A percentile compares a stretch with the other conserved stretches of the same genome.
phyloP scores from a whole-genome alignment of 2,329 filamentous ascomycete species.

The Aspergillus terreus region DNA sequence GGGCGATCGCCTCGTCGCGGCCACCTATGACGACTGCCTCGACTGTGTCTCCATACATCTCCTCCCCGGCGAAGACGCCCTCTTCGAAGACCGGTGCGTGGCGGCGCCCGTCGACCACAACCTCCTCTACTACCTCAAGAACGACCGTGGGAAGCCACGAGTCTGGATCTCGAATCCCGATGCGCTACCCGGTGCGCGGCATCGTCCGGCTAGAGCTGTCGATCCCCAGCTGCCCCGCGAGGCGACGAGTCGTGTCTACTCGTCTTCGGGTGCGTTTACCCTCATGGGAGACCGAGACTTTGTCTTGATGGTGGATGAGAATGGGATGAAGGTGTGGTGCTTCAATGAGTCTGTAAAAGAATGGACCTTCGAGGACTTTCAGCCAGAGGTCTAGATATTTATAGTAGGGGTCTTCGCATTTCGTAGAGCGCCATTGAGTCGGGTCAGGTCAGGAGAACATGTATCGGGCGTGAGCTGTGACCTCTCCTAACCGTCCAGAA shows the following conservation, averaged over 20 bases:
- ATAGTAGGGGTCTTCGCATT: too few relatives aligned
- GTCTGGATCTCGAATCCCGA: slow-evolving; percentile 17
- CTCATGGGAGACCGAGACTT: slow-evolving; percentile 18
- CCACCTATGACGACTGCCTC: slow-evolving; percentile 8
- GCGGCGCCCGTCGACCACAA: slow-evolving; percentile 7
- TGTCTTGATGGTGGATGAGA: slow-evolving; percentile 13
- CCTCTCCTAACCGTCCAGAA: too few relatives aligned
- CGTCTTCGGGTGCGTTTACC: slow-evolving; percentile 1
- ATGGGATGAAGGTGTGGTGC: slow-evolving; percentile 19
- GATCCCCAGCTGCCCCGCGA: slow-evolving; percentile 10
- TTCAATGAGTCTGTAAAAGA: slow-evolving; percentile 18
- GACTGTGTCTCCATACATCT: slow-evolving; percentile 12
- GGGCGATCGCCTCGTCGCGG: slow-evolving; percentile 1
- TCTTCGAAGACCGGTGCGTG: slow-evolving; percentile 7
- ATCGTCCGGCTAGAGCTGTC: slow-evolving; percentile 11
- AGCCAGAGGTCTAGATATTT: too few relatives aligned
- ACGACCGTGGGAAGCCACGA: slow-evolving; percentile 13
- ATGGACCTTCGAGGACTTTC: too few relatives aligned
- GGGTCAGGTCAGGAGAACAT: too few relatives aligned
- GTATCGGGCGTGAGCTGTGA: too few relatives aligned
- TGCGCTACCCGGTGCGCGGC: slow-evolving; percentile 1
- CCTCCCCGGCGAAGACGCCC: slow-evolving; percentile 4
- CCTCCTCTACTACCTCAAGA: slow-evolving; percentile 17
- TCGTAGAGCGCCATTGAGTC: too few relatives aligned
- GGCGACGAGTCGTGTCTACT: slow-evolving; percentile 5